Evolutionary conservation across 148 eudicot species (phyloP), one percentile per base, ranked within the genome.

Genomic region (Diospyros lotus): DNA sequence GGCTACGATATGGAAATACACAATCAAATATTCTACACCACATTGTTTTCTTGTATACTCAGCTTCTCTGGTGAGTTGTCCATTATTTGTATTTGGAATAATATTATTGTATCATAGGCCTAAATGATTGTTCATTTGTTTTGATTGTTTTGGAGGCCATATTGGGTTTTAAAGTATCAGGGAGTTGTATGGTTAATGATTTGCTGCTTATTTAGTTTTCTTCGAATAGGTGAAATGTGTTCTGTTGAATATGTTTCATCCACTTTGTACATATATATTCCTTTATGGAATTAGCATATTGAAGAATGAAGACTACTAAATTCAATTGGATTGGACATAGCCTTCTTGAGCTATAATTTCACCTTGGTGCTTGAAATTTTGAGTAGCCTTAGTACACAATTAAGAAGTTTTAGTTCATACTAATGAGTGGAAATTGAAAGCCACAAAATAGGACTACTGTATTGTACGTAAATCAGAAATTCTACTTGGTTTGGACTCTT

Each of bases 1-100:
- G 99, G 99, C 74, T 95, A 95, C 82, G 93, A 95, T 73, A 92
- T 95, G 98, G 98, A 87, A 66, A 92, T 95, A 80, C 94, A 95
- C 84, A 95, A 88, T 78, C 98, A 95, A 75, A 95, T 95, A 79
- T 95, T 95, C 77, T 95, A 95, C 83, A 95, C 99, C 44, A 95
- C 99, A 61, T 71, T 95, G 73, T 95, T 96, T 79, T 93, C 99
- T 56, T 95, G 98, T 83, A 66, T 93, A 68, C 87, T 95, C 77
- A 95, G 99, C 86, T 84, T 95, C 40, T 83, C 88, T 69, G 97
- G 97, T 95, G 79, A 78, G 82, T 80, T 28, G 8, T 9, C 13
- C 42, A 5, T 46, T 12, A 42, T 55, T 28, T 54, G 4, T 53
- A 61, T 61, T 39, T 61, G 11, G 28, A 28, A 28, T 28, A 28